Evolutionary conservation across 768 basidiomycete species (phyloP).

Genomic region (Mycena vulgaris): DNA sequence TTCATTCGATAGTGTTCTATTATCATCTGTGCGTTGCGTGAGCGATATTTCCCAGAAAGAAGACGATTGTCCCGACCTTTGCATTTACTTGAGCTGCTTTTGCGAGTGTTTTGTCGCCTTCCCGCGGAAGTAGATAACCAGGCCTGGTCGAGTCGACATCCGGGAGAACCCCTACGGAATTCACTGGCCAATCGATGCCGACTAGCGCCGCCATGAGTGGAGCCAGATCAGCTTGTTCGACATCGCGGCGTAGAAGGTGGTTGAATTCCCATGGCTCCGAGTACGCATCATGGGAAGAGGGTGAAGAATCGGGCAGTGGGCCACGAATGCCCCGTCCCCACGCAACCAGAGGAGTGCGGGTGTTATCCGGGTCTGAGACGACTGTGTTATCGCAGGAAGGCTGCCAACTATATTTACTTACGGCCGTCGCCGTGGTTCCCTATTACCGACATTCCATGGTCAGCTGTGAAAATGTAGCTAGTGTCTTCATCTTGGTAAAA

Average conservation of each 20-base stretch:
- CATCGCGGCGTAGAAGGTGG: conserved; percentile 76
- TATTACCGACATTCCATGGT: conserved; percentile 92
- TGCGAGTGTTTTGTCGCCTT: conserved; percentile 68
- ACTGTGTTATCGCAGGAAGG: conserved; percentile 20
- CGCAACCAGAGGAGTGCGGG: conserved; percentile 85
- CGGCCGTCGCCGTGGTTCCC: conserved; percentile 94
- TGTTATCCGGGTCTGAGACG: conserved; percentile 84
- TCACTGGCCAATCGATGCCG: conserved; percentile 83
- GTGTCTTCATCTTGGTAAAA: conserved; percentile 83
- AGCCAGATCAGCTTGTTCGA: conserved; percentile 89
- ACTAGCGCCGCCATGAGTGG: conserved; percentile 83
- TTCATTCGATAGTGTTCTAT: conserved; percentile 85
- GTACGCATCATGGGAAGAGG: conserved; percentile 81
- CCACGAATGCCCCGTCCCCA: conserved; percentile 88
- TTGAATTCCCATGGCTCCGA: conserved; percentile 74
- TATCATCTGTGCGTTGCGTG: conserved; percentile 62
- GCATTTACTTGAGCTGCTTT: conserved; percentile 75
- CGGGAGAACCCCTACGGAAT: conserved; percentile 86
- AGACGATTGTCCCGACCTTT: conserved; percentile 55
- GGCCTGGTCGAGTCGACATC: conserved; percentile 74
- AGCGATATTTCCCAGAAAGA: neutral
- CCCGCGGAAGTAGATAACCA: conserved; percentile 68
- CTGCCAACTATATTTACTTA: conserved; percentile 48
- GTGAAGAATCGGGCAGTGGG: conserved; percentile 68
- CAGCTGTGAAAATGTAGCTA: conserved; percentile 86